Percentiles rank a stretch among this genome's conserved stretches.
These are phyloP conservation scores for Leccinellum luteum DNA, from an alignment of 768 basidiomycete genomes.

Conservation along the genomic window DNA sequence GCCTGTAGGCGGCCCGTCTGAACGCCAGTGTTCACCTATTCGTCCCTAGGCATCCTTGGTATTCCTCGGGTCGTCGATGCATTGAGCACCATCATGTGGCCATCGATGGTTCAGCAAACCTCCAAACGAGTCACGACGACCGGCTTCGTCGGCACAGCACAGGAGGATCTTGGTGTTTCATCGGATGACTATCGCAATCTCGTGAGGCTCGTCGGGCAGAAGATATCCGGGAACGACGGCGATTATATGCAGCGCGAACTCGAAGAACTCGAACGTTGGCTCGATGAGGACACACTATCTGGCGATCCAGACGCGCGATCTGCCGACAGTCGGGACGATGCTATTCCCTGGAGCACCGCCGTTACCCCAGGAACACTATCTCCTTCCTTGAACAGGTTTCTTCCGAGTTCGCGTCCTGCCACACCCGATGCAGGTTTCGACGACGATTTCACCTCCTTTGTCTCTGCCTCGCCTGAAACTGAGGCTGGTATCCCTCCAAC, in stretches of 20 bases:
- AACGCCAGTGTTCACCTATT: not conserved
- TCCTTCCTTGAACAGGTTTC: conserved; percentile 22
- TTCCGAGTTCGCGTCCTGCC: conserved; percentile 21
- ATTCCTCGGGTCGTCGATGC: conserved; percentile 75
- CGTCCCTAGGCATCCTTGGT: conserved; percentile 43
- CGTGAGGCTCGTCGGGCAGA: conserved; percentile 18
- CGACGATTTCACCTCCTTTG: conserved; percentile 77
- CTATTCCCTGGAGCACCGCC: conserved; percentile 42
- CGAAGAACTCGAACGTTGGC: conserved; percentile 60
- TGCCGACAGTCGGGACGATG: conserved; percentile 16
- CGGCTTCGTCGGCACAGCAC: not conserved
- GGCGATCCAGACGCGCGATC: conserved; percentile 16
- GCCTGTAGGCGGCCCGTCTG: not conserved
- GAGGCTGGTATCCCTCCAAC: not conserved
- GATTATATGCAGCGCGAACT: conserved; percentile 48
- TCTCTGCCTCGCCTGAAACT: conserved; percentile 50
- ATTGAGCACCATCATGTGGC: conserved; percentile 87
- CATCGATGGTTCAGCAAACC: conserved; percentile 53
- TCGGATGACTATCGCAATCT: conserved; percentile 22
- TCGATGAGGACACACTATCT: conserved; percentile 41
- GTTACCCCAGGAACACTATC: conserved; percentile 30
- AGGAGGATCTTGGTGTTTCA: conserved; percentile 3
- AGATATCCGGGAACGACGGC: conserved; percentile 25
- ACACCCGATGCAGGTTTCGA: conserved; percentile 55
- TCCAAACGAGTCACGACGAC: conserved; percentile 1